Base-by-base conservation (phyloP, 345 rosid species). In the Eucalyptus regnans region DNA sequence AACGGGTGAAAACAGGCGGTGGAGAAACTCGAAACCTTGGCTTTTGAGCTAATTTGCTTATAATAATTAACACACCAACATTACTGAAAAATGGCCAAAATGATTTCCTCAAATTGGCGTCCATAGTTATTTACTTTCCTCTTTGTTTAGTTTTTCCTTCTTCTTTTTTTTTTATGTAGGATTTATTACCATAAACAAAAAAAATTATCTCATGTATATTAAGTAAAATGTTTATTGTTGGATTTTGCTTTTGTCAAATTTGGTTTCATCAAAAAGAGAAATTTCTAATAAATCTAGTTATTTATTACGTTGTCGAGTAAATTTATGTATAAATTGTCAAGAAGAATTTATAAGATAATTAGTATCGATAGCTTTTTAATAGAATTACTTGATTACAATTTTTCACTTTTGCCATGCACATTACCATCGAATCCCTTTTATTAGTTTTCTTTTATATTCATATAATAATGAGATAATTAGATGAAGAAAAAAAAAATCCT, bases 361-460 rank as follows among this genome's bases (percentile, higher is more conserved):
- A 0, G 9, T 9, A 56, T 22, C 0, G 3, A 56, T 23, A 9
- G 5, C 0, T 22, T 56, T 56, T 56, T 56, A 23, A 56, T 0
- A 22, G 1, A 56, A 56, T 56, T 9, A 56, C 62, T 56, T 56
- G 62, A 20, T 20, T 56, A 56, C 1, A 56, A 22, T 22, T 1
- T 56, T 56, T 56, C 62, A 56, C 62, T 22, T 56, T 56, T 56
- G 27, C 0, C 1, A 0, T 56, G 60, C 5, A 4, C 12, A 56
- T 20, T 56, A 22, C 27, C 60, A 22, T 54, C 25, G 3, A 22
- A 54, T 8, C 10, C 25, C 60, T 54, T 52, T 52, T 8, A 3
- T 52, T 52, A 18, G 58, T 20, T 54, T 22, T 54, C 27, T 22
- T 56, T 9, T 56, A 18, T 22, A 2, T 56, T 20, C 27, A 56